Evolutionary conservation across 2,329 filamentous ascomycete species (phyloP).

Genomic region (Alternaria burnsii): DNA sequence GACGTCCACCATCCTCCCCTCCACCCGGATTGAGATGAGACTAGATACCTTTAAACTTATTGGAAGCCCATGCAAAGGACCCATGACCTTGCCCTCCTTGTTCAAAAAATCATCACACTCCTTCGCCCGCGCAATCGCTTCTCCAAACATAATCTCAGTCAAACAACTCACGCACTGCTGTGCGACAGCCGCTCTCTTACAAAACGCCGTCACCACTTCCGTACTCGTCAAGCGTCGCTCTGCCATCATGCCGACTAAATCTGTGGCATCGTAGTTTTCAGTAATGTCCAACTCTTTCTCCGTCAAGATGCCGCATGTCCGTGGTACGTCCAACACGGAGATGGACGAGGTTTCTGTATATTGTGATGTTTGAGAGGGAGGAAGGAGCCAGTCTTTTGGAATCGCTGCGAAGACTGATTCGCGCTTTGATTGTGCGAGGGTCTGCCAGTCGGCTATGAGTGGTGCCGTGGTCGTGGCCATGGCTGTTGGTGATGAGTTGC

Average conservation of each 20-base stretch:
- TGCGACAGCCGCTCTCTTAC: constrained; percentile 62
- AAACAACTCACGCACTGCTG: constrained; percentile 64
- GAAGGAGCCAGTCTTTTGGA: constrained; percentile 44
- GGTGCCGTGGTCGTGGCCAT: constrained; percentile 7
- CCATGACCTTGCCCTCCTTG: constrained; percentile 54
- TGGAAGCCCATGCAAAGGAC: constrained; percentile 63
- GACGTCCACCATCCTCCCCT: too few species aligned
- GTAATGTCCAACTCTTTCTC: constrained; percentile 46
- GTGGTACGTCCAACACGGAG: constrained; percentile 43
- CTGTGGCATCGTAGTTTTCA: constrained; percentile 47
- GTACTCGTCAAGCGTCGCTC: constrained; percentile 34
- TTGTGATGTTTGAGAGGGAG: constrained; percentile 26
- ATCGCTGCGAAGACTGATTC: constrained; percentile 39
- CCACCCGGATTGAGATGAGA: not conserved
- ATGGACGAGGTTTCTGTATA: constrained; percentile 31
- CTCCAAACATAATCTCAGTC: constrained; percentile 56
- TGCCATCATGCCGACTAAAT: constrained; percentile 38
- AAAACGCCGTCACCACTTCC: constrained; percentile 63
- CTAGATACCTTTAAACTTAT: constrained; percentile 60
- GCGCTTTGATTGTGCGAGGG: constrained; percentile 43
- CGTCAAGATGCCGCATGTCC: constrained; percentile 42
- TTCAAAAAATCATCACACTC: constrained; percentile 51
- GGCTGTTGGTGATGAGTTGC: not conserved
- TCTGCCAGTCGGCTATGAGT: constrained; percentile 40
- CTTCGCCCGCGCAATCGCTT: constrained; percentile 50